Conservation (phyloP, 495 filamentous ascomycete species). For the Neurospora sublineolata region DNA sequence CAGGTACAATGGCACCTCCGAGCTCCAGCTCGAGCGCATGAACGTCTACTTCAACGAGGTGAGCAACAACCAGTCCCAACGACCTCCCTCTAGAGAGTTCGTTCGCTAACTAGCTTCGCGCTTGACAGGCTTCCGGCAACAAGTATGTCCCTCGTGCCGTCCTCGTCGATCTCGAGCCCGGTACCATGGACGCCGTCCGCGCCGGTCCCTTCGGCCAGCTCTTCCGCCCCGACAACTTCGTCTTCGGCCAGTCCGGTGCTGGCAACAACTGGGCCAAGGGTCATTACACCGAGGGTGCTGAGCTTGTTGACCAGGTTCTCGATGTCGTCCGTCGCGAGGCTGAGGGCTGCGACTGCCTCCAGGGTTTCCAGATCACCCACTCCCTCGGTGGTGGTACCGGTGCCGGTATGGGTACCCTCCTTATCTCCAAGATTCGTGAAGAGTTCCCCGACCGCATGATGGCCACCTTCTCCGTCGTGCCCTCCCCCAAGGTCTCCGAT, state of each 20-base stretch:
- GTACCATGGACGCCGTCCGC: conserved; percentile 99
- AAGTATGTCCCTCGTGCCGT: conserved; percentile 99
- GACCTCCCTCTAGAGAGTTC: background rate
- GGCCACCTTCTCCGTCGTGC: conserved; percentile 99
- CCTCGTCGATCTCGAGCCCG: conserved; percentile 97
- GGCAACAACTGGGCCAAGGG: conserved; percentile 99
- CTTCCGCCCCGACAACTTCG: conserved; percentile 99
- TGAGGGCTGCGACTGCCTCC: conserved; percentile 97
- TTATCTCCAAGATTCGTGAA: conserved; percentile 99
- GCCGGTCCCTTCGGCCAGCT: conserved; percentile 98
- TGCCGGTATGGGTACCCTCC: conserved; percentile 98
- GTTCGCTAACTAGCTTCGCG: background rate
- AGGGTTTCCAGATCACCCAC: conserved; percentile 99
- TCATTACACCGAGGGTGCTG: conserved; percentile 99
- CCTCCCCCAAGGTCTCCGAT: conserved; percentile 99
- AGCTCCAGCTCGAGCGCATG: conserved; percentile 99
- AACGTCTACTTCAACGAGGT: conserved; percentile 99
- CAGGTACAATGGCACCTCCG: conserved; percentile 94
- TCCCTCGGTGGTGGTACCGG: conserved; percentile 99
- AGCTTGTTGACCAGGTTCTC: conserved; percentile 95
- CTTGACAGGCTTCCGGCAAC: conserved; percentile 70
- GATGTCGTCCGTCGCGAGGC: conserved; percentile 99
- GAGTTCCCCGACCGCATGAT: conserved; percentile 99
- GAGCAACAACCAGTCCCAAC: conserved; percentile 14
- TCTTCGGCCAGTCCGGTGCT: conserved; percentile 98